phyloP scores from a whole-genome alignment of 495 filamentous ascomycete species.

The Physcia stellaris region DNA sequence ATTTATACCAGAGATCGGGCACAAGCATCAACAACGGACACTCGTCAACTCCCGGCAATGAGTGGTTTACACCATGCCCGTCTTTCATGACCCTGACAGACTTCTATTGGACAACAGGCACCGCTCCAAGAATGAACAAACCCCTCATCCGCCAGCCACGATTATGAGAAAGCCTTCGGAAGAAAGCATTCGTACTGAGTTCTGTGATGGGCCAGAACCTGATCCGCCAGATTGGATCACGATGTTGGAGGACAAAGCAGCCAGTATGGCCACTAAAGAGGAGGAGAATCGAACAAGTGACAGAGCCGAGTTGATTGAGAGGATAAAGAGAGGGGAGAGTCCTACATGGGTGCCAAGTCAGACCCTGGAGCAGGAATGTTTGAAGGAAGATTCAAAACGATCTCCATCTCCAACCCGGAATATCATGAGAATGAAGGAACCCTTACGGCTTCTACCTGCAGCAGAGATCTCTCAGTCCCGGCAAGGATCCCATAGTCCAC shows the following conservation, averaged over 20 bases:
- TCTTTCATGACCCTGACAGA: constrained; percentile 34
- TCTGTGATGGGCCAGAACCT: constrained; percentile 40
- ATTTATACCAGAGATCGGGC: too few relatives aligned
- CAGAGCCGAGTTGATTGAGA: constrained; percentile 68
- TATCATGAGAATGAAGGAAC: neutral
- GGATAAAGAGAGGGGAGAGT: constrained; percentile 67
- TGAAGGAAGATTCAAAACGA: constrained; percentile 10
- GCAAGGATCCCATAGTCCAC: neutral
- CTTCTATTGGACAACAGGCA: constrained; percentile 6
- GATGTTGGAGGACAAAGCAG: neutral
- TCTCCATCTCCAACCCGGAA: constrained; percentile 7
- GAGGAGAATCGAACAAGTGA: constrained; percentile 26
- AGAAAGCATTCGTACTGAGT: constrained; percentile 40
- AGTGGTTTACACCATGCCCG: constrained; percentile 48
- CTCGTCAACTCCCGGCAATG: too few relatives aligned
- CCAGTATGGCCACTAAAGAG: neutral
- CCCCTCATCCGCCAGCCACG: constrained; percentile 3
- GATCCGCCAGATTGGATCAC: constrained; percentile 21
- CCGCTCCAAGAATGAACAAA: too few relatives aligned
- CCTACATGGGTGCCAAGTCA: constrained; percentile 59
- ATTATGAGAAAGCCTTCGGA: constrained; percentile 26
- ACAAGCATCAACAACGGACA: too few relatives aligned
- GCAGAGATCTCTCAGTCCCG: constrained; percentile 10
- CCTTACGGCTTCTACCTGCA: constrained; percentile 17
- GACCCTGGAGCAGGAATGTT: constrained; percentile 32